Evolutionary conservation across 129 eudicot species (phyloP).

Genomic region (Dittrichia graveolens): DNA sequence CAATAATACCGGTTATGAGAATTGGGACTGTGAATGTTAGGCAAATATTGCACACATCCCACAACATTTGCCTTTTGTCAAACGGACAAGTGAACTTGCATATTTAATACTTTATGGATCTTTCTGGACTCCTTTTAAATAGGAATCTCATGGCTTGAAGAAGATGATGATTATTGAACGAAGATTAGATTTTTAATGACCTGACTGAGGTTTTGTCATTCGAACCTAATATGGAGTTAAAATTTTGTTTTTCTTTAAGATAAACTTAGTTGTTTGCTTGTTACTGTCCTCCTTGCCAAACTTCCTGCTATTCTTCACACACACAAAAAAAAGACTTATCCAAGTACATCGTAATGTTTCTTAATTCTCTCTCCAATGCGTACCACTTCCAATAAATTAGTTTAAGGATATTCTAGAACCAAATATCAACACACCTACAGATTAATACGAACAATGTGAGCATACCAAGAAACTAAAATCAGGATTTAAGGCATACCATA

Average conservation of each 20-base stretch:
- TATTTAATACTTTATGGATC: too few relatives aligned
- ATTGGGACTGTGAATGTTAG: too few relatives aligned
- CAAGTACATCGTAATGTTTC: background rate
- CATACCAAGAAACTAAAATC: constrained; percentile 19
- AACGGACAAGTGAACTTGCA: too few relatives aligned
- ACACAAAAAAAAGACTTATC: background rate
- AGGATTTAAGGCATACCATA: constrained; percentile 57
- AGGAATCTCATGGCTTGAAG: too few relatives aligned
- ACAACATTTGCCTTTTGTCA: too few relatives aligned
- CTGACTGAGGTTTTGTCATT: background rate
- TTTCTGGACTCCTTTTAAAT: too few relatives aligned
- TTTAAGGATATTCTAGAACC: constrained; percentile 6
- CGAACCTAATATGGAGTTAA: background rate
- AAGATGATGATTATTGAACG: background rate
- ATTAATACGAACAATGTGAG: background rate
- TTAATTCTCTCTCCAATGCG: constrained; percentile 1
- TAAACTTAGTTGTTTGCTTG: background rate
- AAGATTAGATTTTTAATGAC: background rate
- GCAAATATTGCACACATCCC: too few relatives aligned
- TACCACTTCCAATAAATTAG: background rate
- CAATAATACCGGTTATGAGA: background rate
- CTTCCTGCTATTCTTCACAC: background rate
- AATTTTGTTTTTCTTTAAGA: background rate
- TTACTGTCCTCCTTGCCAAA: background rate
- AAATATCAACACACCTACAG: constrained; percentile 10